These are phyloP conservation scores for Teratosphaeria viscida DNA, from an alignment of 2,329 filamentous ascomycete species.

Conservation along the genomic window DNA sequence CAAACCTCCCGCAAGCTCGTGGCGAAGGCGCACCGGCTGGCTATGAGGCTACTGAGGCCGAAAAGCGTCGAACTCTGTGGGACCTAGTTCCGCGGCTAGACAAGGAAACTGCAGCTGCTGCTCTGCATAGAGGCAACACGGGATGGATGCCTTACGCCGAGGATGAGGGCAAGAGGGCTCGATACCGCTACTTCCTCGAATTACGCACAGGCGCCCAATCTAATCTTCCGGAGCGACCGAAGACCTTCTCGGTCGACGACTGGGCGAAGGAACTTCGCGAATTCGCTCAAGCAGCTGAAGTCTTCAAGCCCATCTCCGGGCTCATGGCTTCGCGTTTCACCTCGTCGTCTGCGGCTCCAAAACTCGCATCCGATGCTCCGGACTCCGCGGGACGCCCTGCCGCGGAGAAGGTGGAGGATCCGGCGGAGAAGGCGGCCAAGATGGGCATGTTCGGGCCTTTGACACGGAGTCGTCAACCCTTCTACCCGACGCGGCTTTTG, in stretches of 20 bases:
- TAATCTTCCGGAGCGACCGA: constrained; percentile 46
- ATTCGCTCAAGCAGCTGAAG: constrained; percentile 61
- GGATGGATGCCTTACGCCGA: constrained; percentile 78
- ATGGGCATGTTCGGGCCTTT: constrained; percentile 87
- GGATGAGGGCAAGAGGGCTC: constrained; percentile 63
- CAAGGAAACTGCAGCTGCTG: constrained; percentile 33
- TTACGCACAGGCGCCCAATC: constrained; percentile 55
- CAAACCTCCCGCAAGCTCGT: constrained; percentile 64
- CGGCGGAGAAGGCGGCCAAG: constrained; percentile 75
- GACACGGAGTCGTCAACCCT: constrained; percentile 62
- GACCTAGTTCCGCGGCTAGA: constrained; percentile 36
- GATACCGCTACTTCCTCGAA: constrained; percentile 76
- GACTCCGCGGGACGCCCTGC: constrained; percentile 16
- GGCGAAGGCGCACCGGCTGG: constrained; percentile 60
- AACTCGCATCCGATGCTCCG: constrained; percentile 24
- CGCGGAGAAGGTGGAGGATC: constrained; percentile 52
- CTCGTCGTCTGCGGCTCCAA: constrained; percentile 42
- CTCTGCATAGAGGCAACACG: constrained; percentile 40
- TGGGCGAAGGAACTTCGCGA: constrained; percentile 72
- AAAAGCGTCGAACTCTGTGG: constrained; percentile 47
- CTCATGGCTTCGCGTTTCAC: constrained; percentile 93
- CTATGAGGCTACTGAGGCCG: constrained; percentile 52
- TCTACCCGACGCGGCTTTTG: constrained; percentile 72
- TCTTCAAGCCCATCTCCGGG: constrained; percentile 87
- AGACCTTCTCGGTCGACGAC: constrained; percentile 51